Base-by-base conservation (phyloP, 768 basidiomycete species). In the Neoboletus magnificus region DNA sequence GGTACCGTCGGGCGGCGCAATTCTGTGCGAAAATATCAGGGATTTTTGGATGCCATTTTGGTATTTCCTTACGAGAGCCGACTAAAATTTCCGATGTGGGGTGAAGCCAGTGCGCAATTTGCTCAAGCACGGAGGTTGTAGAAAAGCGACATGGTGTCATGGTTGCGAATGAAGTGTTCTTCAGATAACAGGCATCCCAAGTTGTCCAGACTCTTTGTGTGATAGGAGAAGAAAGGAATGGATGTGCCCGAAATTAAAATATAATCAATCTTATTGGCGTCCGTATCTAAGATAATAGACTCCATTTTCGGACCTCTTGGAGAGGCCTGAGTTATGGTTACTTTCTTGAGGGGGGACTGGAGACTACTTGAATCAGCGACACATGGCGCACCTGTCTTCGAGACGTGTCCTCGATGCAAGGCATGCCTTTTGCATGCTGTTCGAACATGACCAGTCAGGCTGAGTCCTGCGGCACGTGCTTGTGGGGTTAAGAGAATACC, bases 341-440 rank as follows among this genome's bases (percentile, higher is more conserved):
- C 41, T 22, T 47, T 15, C 33, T 58, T 18, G 29, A 29, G 20
- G 36, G 3, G 37, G 29, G 33, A 47, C 23, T 41, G 23, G 30
- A 48, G 42, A 41, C 49, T 51, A 6, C 27, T 58, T 37, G 39
- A 44, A 47, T 57, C 39, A 46, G 51, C 7, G 18, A 51, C 22
- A 22, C 27, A 40, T 22, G n/a, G n/a, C 15, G 18, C 27, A 30
- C 8, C 36, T 10, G 25, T 42, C n/a, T 18, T 22, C 22, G 33
- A 18, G 36, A 33, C 20, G 18, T 47, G 40, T 7, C 18, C 48
- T 53, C 48, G 37, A 37, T 29, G 33, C 25, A 36, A 48, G 33
- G 7, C 29, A 32, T 41, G 43, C 49, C 22, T 29, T 18, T 58
- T 39, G 33, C 15, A 23, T 30, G 36, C 20, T 20, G 29, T 36